Evolutionary conservation across 495 filamentous ascomycete genomes (phyloP).

Genomic region (Barbatosphaeria neglecta): DNA sequence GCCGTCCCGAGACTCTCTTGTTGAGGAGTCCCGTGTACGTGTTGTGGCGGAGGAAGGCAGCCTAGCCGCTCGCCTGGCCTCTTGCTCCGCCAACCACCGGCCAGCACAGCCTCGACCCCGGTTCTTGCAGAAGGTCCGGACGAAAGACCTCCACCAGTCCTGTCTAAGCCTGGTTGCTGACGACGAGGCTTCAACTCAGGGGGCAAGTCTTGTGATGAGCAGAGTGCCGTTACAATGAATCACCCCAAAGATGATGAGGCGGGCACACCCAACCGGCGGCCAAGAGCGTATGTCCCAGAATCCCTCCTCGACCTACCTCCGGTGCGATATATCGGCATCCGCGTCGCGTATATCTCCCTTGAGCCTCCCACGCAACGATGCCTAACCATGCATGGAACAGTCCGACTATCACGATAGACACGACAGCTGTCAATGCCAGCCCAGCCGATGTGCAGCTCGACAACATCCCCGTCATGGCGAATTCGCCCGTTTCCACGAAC

Average conservation of each 20-base stretch:
- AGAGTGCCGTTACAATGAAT: background rate
- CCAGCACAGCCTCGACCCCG: background rate
- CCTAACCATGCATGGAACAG: constrained; percentile 8
- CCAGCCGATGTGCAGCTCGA: constrained; percentile 14
- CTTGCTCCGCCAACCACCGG: background rate
- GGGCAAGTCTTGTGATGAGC: background rate
- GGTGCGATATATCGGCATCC: no score
- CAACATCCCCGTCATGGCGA: constrained; percentile 6
- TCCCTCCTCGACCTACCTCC: no score
- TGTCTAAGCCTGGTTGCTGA: background rate
- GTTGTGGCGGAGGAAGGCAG: background rate
- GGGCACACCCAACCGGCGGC: background rate
- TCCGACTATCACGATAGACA: constrained; percentile 27
- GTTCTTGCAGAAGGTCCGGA: background rate
- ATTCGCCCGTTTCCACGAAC: constrained; percentile 33
- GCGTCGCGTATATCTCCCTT: no score
- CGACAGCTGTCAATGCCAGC: constrained; percentile 18
- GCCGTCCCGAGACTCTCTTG: background rate
- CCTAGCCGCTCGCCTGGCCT: background rate
- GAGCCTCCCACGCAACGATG: background rate
- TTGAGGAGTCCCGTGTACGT: background rate
- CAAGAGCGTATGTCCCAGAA: background rate
- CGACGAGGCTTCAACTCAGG: background rate
- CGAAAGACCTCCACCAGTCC: background rate
- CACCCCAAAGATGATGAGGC: background rate